phyloP scores from a whole-genome alignment of 106 monocot genomes.

The Allium fistulosum region DNA sequence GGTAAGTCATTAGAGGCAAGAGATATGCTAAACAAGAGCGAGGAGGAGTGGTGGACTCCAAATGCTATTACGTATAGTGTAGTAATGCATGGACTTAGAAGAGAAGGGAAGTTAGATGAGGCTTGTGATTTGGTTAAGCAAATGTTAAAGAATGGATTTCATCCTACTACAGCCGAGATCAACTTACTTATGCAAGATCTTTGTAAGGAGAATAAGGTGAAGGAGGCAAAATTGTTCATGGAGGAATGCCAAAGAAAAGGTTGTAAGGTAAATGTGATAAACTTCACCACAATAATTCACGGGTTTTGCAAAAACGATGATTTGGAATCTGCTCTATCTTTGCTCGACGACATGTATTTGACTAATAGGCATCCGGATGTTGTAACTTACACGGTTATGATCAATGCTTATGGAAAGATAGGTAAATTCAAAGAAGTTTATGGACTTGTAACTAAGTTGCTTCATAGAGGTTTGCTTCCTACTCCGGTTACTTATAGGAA shows the following conservation, averaged over 20 bases:
- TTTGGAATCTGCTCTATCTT: conserved; percentile 62
- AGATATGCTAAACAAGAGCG: conserved; percentile 74
- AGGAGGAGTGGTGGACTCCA: conserved; percentile 94
- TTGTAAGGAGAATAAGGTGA: conserved; percentile 21
- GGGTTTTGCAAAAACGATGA: conserved; percentile 70
- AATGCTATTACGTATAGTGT: conserved; percentile 75
- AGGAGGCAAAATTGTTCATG: conserved; percentile 76
- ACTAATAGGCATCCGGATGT: conserved; percentile 87
- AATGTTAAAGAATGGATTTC: conserved; percentile 78
- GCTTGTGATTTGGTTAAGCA: conserved; percentile 64
- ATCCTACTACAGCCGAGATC: conserved; percentile 67
- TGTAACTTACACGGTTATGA: conserved; percentile 73
- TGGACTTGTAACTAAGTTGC: conserved; percentile 65
- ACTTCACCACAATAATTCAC: conserved; percentile 88
- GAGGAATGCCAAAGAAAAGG: conserved; percentile 87
- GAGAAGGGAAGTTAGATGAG: conserved; percentile 73
- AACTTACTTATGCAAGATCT: conserved; percentile 78
- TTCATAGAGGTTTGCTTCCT: conserved; percentile 69
- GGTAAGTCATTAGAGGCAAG: conserved; percentile 66
- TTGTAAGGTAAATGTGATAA: conserved; percentile 76
- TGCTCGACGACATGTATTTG: conserved; percentile 94
- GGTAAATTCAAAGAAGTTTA: conserved; percentile 62
- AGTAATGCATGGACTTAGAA: conserved; percentile 76
- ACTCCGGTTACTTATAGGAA: conserved; percentile 79
- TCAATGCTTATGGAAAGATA: conserved; percentile 61